Evolutionary conservation across 2,329 filamentous ascomycete species (phyloP).

Genomic region (Berkeleyomyces rouxiae): DNA sequence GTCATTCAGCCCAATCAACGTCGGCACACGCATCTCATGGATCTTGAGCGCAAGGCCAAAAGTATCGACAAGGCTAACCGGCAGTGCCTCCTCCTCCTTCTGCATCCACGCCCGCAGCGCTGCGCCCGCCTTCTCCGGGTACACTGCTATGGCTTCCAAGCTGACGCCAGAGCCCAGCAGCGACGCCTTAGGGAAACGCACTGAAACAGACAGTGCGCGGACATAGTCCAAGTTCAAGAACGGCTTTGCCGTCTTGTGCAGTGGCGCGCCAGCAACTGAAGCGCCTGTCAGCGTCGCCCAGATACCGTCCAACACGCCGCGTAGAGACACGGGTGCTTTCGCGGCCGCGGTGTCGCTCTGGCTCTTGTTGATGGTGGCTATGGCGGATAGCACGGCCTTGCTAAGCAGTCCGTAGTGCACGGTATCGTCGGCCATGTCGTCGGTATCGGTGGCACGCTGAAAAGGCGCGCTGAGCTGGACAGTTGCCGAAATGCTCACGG

Average conservation of each 20-base stretch:
- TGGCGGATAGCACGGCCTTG: slow-evolving; percentile 41
- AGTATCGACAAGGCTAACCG: slow-evolving; percentile 14
- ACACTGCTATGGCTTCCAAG: slow-evolving; percentile 30
- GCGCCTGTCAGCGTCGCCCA: slow-evolving; percentile 21
- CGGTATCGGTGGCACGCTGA: slow-evolving; percentile 36
- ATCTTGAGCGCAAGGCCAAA: slow-evolving; percentile 29
- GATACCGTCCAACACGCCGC: slow-evolving; percentile 19
- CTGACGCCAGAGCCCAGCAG: slow-evolving; percentile 45
- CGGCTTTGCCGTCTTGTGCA: slow-evolving; percentile 12
- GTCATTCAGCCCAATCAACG: slow-evolving; percentile 53
- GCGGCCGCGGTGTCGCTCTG: slow-evolving; percentile 4
- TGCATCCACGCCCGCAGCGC: slow-evolving; percentile 2
- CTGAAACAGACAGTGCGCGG: slow-evolving; percentile 32
- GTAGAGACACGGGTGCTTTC: slow-evolving; percentile 15
- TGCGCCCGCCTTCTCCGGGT: slow-evolving; percentile 17
- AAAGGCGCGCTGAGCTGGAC: slow-evolving; percentile 42
- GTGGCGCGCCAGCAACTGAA: slow-evolving; percentile 14
- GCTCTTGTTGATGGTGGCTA: slow-evolving; percentile 21
- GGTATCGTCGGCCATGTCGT: slow-evolving; percentile 50
- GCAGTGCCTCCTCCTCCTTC: background rate
- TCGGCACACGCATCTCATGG: slow-evolving; percentile 43
- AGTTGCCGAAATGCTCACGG: slow-evolving; percentile 41
- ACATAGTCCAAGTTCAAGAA: slow-evolving; percentile 24
- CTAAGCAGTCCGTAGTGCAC: slow-evolving; percentile 59
- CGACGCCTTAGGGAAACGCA: slow-evolving; percentile 51